Base-by-base conservation (phyloP, 2,329 filamentous ascomycete genomes). In the Chaetomiaceae sp. region DNA sequence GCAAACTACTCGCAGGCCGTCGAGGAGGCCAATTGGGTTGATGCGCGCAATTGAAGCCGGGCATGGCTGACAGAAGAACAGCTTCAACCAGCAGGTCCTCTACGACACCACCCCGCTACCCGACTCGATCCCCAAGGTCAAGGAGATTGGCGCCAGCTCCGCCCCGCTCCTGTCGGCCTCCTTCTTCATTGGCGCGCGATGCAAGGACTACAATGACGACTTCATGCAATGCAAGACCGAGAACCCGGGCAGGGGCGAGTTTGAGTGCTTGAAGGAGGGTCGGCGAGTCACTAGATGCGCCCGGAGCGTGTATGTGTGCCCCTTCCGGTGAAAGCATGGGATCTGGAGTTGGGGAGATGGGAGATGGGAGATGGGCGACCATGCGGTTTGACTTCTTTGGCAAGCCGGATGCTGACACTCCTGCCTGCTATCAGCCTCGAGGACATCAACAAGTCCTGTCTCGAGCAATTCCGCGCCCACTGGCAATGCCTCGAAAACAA, bases 161-260 rank as follows among this genome's bases (percentile, higher is more conserved):
- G 94, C 91, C 34, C 94, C 94, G 51, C 81, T 99, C 40, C 78
- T 95, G 55, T 95, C 89, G 61, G 94, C 94, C 29, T 85, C 90
- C 48, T 99, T 89, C 81, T 99, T 97, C 73, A 99, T 99, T 69
- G 94, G 94, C 59, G 91, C 90, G 62, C 86, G 92, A 68, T 99
- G 94, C 85, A 87, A 82, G 71, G 79, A 88, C 53, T 99, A 91
- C 80, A 97, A 97, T 74, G 94, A 99, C 78, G 94, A 99, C 75
- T 99, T 87, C 76, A 99, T 99, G 92, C 89, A 95, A 78, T 99
- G 94, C 87, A 99, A 99, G 86, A 89, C 83, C 63, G 90, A 96
- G 75, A 85, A 90, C 66, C 86, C 89, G 58, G 94, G 94, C 65
- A 84, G 82, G 73, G 94, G 90, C 71, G 94, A 99, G 78, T 73